These are phyloP conservation scores for Medicago truncatula DNA, from an alignment of 306 rosid genomes.

Conservation along the genomic window DNA sequence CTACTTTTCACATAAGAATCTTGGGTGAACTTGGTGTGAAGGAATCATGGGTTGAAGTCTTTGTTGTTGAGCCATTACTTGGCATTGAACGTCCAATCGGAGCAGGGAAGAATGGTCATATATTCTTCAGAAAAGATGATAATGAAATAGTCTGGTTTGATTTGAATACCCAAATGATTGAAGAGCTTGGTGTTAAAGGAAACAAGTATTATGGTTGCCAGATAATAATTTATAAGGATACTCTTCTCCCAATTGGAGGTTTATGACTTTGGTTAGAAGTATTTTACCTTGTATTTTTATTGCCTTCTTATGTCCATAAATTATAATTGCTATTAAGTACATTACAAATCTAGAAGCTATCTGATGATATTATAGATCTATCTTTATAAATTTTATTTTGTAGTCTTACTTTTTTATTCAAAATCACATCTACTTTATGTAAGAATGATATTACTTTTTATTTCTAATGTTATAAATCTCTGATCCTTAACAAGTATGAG, in stretches of 20 bases:
- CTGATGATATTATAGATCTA: no score
- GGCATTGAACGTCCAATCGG: background rate
- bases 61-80: background rate
- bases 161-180: background rate
- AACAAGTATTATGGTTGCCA: no score
- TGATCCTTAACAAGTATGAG: no score
- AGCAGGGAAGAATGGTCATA: background rate
- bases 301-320: background rate
- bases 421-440: no score
- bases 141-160: background rate
- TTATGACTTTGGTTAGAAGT: no score
- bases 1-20: background rate
- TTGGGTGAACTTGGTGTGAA: background rate
- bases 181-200: background rate
- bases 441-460: no score
- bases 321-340: no score
- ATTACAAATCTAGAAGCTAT: no score
- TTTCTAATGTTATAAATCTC: no score
- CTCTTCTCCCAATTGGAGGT: background rate
- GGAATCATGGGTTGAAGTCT: background rate
- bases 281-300: no score
- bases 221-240: background rate
- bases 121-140: background rate
- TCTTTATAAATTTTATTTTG: no score
- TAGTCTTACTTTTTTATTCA: no score